Base-by-base conservation (phyloP, 2,329 filamentous ascomycete genomes). In the Fusarium oxysporum region DNA sequence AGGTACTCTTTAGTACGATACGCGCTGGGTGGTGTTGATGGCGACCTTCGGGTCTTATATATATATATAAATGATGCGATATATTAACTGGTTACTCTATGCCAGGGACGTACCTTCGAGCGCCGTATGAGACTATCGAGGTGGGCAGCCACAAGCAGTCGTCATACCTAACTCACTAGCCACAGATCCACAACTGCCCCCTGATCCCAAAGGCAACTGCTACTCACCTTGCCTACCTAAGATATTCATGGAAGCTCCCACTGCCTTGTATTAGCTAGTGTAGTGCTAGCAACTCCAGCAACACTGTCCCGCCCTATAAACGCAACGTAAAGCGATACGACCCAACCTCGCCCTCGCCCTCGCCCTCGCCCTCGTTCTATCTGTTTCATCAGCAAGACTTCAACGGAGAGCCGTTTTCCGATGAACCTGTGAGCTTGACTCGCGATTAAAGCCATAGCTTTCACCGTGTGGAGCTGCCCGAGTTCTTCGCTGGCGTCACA, bases 261-360 rank as follows among this genome's bases (percentile, higher is more conserved):
- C 57, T 59, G 45, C 56, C 40, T 62, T 37, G 43, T 45, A 30
- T 43, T 45, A n/a, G n/a, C 48, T 35, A 51, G n/a, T 53, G 45
- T 43, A 54, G 61, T 62, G 65, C 65, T 70, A 70, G 59, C 59
- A 72, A 50, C 69, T 54, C 66, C 44, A 71, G 48, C 54, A 60
- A 62, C 59, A 35, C 44, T 58, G 55, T 38, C 47, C 53, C 30
- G 23, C 37, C 33, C 45, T 60, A 45, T 25, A 25, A 51, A 51
- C 48, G 48, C 28, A 51, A 67, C 64, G 37, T 30, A 45, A 32
- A 38, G 50, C 38, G 38, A 66, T 43, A 37, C 55, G 41, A 54
- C 58, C 8, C 44, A 56, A 51, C 40, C 40, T 59, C 43, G 35
- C 51, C 41, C 40, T 59, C 28, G 41, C 45, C 41, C 40, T 59